These are phyloP conservation scores for Chaetomidium leptoderma DNA, from an alignment of 495 filamentous ascomycete genomes.

Conservation along the genomic window DNA sequence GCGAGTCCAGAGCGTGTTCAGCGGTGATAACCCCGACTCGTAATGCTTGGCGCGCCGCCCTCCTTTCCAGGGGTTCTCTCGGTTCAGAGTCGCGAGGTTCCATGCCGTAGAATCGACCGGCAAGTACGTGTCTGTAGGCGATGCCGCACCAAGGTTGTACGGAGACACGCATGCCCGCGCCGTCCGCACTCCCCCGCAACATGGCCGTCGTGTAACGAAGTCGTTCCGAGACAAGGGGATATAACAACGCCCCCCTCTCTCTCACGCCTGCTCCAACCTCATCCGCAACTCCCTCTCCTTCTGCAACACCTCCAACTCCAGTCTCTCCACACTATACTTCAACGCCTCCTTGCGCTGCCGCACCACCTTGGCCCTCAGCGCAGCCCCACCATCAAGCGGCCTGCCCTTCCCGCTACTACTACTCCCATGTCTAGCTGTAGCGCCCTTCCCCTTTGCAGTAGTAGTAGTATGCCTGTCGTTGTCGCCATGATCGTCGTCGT, in stretches of 20 bases:
- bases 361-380: slow-evolving; percentile 38
- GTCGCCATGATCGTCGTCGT: too few relatives aligned
- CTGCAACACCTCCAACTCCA: slow-evolving; percentile 49
- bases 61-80: too few relatives aligned
- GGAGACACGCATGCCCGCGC: background rate
- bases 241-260: background rate
- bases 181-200: too few relatives aligned
- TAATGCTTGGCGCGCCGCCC: too few relatives aligned
- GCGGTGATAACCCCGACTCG: too few relatives aligned
- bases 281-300: slow-evolving; percentile 49
- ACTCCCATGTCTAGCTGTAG: background rate
- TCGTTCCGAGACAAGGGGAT: too few relatives aligned
- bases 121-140: too few relatives aligned
- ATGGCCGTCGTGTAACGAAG: too few relatives aligned
- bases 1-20: too few relatives aligned
- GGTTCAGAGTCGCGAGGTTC: too few relatives aligned
- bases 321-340: slow-evolving; percentile 47
- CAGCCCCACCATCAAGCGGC: slow-evolving; percentile 31
- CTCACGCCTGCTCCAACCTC: slow-evolving; percentile 36
- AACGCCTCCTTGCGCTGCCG: slow-evolving; percentile 42
- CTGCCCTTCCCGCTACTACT: background rate
- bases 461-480: background rate
- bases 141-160: too few relatives aligned
- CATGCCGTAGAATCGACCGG: too few relatives aligned
- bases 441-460: slow-evolving; percentile 3